These are phyloP conservation scores for Rhizopogon salebrosus DNA, from an alignment of 768 basidiomycete genomes.

Conservation along the genomic window DNA sequence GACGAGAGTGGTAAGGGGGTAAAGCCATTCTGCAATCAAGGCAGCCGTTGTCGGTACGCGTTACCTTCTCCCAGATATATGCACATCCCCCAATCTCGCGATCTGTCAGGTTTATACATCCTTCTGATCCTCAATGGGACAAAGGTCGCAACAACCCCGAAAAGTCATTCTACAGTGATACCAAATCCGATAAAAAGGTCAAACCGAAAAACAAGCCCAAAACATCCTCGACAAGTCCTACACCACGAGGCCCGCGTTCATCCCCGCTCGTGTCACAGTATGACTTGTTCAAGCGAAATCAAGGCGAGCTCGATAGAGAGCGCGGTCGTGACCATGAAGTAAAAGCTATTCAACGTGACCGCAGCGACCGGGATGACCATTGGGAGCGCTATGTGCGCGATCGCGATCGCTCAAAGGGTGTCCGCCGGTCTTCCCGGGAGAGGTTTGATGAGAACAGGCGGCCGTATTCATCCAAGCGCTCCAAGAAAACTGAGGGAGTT, in stretches of 20 bases:
- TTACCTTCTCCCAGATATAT: conserved; percentile 6
- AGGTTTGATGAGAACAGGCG: conserved; percentile 19
- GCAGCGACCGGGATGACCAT: conserved; percentile 20
- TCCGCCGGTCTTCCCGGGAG: conserved; percentile 17
- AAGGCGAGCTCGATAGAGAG: conserved; percentile 12
- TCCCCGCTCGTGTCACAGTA: conserved; percentile 39
- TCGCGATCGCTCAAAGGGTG: conserved; percentile 8
- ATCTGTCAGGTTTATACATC: conserved; percentile 42
- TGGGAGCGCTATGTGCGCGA: conserved; percentile 16
- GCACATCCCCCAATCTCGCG: conserved; percentile 3
- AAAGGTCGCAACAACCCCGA: conserved; percentile 18
- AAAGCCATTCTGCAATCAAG: conserved; percentile 41
- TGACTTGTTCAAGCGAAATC: conserved; percentile 35
- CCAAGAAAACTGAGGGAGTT: conserved; percentile 21
- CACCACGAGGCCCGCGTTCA: conserved; percentile 19
- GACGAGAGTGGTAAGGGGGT: conserved; percentile 38
- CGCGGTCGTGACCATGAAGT: conserved; percentile 20
- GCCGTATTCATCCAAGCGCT: conserved; percentile 24
- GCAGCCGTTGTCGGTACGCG: conserved; percentile 45
- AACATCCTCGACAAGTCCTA: conserved; percentile 15
- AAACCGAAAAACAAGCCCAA: conserved; percentile 19
- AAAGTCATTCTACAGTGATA: neutral
- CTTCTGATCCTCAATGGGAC: conserved; percentile 40
- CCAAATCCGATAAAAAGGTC: conserved; percentile 15
- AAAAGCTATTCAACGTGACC: conserved; percentile 14